Conservation (phyloP, 2,329 filamentous ascomycete genomes). For the Aspergillus sp. region DNA sequence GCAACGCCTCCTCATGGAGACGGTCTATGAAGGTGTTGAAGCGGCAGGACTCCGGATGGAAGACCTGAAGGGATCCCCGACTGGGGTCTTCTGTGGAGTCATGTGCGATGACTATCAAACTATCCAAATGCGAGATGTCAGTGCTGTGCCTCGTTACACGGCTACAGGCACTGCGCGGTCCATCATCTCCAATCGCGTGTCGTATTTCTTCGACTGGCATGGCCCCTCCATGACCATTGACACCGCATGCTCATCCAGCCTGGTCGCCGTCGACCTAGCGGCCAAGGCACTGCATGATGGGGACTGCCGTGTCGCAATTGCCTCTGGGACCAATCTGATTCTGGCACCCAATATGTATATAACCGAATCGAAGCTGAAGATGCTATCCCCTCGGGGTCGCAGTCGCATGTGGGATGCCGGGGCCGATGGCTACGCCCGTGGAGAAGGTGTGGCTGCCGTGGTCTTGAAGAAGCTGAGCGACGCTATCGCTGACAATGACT, state of each 20-base stretch:
- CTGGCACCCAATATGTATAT: slow-evolving; percentile 19
- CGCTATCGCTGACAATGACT: slow-evolving; percentile 42
- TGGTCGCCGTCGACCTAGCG: slow-evolving; percentile 23
- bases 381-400: slow-evolving; percentile 46
- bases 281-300: slow-evolving; percentile 17
- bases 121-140: slow-evolving; percentile 9
- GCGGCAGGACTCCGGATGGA: background rate
- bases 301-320: slow-evolving; percentile 16
- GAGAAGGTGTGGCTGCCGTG: slow-evolving; percentile 45
- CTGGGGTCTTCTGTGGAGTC: background rate
- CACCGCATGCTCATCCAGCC: slow-evolving; percentile 40
- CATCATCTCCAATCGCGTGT: slow-evolving; percentile 35
- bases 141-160: slow-evolving; percentile 12
- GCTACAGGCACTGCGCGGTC: slow-evolving; percentile 27
- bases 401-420: slow-evolving; percentile 42
- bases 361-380: slow-evolving; percentile 23
- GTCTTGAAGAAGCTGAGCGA: slow-evolving; percentile 44
- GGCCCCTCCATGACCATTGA: slow-evolving; percentile 39
- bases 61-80: background rate
- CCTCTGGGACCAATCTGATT: slow-evolving; percentile 18
- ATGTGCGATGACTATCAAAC: background rate
- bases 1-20: slow-evolving; percentile 1
- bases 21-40: slow-evolving; percentile 4
- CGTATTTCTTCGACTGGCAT: slow-evolving; percentile 29
- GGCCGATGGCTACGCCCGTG: slow-evolving; percentile 45